Evolutionary conservation across 75 land plant genomes (phyloP), one percentile per base, ranked within the genome.

Genomic region (Pinus tabuliformis): DNA sequence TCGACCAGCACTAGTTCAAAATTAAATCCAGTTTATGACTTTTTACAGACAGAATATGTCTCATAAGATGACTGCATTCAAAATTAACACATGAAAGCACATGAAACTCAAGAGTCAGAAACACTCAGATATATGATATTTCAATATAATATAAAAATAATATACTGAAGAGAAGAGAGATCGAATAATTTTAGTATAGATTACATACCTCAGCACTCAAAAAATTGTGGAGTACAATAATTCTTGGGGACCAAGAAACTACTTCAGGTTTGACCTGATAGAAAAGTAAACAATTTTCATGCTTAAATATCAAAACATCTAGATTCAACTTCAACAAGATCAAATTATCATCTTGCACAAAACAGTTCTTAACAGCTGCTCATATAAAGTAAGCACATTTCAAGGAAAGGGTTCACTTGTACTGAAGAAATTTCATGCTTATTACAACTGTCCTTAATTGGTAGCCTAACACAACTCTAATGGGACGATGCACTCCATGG

Each of bases 221-320:
- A 74, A 96, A 96, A 56, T 90, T 96, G 63, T 87, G 97, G 26
- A 94, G 81, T 37, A 93, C 68, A 66, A 94, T 80, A 33, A 96
- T 90, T 76, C 99, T 78, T 56, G 99, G 99, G 22, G 92, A 87
- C 99, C 99, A 96, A 78, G 90, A 94, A 45, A 96, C 60, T 56
- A 93, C 66, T 81, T 94, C 99, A 79, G 91, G 99, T 77, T 94
- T 94, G 33, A 96, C 88, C 99, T 96, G 79, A 72, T 75, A 66
- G 54, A 49, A 49, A 49, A 49, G 54, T 49, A 49, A 11, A 49
- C 54, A 49, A 49, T 49, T 49, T 49, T 49, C 54, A 49, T 49
- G 54, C 54, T 49, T 49, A 9, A 49, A 49, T 49, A 49, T 49
- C 11, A 49, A 49, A 11, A 12, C 54, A 9, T 49, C 54, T 49